Percentiles rank a stretch among this genome's conserved stretches.
Evolutionary conservation across 1,284 basidiomycete species (phyloP).

Genomic region (Ustanciosporium gigantosporum): DNA sequence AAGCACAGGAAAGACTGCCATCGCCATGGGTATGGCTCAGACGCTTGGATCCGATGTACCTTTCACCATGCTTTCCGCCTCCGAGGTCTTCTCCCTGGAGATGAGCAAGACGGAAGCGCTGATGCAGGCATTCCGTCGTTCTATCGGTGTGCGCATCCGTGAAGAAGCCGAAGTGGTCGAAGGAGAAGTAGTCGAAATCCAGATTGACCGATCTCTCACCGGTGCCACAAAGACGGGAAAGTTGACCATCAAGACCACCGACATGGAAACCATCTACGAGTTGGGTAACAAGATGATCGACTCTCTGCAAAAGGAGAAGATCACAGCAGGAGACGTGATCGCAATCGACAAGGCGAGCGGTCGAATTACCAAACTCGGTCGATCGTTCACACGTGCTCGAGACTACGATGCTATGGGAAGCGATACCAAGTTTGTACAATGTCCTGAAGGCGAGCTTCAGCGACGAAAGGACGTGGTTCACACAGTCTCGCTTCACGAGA

Average conservation of each 20-base stretch:
- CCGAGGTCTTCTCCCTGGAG: slow-evolving; percentile 90
- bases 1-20: slow-evolving; percentile 94
- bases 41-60: slow-evolving; percentile 90
- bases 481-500: slow-evolving; percentile 95
- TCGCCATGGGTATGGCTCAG: slow-evolving; percentile 95
- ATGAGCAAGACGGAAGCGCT: slow-evolving; percentile 99
- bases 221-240: slow-evolving; percentile 98
- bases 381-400: slow-evolving; percentile 90
- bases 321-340: slow-evolving; percentile 92
- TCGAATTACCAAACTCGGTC: slow-evolving; percentile 92
- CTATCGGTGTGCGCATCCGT: slow-evolving; percentile 94
- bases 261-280: slow-evolving; percentile 99
- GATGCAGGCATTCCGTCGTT: slow-evolving; percentile 91
- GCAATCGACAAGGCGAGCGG: slow-evolving; percentile 95
- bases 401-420: slow-evolving; percentile 94
- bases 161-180: slow-evolving; percentile 97
- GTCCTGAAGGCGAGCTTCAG: slow-evolving; percentile 96
- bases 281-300: slow-evolving; percentile 99
- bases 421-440: slow-evolving; percentile 96
- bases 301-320: slow-evolving; percentile 92
- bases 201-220: slow-evolving; percentile 93
- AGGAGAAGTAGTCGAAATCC: slow-evolving; percentile 97
- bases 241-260: slow-evolving; percentile 95
- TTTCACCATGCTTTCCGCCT: slow-evolving; percentile 94
- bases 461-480: slow-evolving; percentile 95